These are phyloP conservation scores for Colletotrichum sansevieriae DNA, from an alignment of 2,329 filamentous ascomycete genomes.

Conservation along the genomic window DNA sequence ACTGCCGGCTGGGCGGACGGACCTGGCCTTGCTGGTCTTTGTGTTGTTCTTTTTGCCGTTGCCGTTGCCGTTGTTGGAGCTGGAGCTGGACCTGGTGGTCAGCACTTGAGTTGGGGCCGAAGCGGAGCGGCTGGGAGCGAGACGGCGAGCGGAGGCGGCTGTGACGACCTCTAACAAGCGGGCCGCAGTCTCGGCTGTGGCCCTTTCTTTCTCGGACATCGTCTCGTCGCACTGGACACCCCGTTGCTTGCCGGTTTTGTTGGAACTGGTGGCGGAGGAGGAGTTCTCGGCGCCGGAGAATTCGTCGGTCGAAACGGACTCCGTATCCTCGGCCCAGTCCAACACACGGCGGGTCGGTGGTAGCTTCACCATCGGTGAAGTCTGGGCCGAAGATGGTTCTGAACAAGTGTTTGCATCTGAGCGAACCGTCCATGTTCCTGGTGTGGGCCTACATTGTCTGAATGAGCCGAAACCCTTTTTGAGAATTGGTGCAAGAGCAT, in stretches of 20 bases:
- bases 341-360: conserved; percentile 16
- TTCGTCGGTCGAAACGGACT: conserved; percentile 33
- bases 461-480: not conserved
- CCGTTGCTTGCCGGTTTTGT: conserved; percentile 1
- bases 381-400: not conserved
- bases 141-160: conserved; percentile 9
- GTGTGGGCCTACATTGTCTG: not conserved
- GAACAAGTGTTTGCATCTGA: not conserved
- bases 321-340: conserved; percentile 39
- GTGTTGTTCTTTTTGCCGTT: conserved; percentile 6
- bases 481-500: too few relatives aligned
- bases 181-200: conserved; percentile 17
- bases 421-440: too few relatives aligned
- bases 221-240: too few relatives aligned
- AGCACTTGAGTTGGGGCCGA: not conserved
- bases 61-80: not conserved
- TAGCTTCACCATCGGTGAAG: not conserved
- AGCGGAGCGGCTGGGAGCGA: conserved; percentile 1
- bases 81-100: not conserved
- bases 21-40: conserved; percentile 20
- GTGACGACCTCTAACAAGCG: conserved; percentile 24
- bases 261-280: conserved; percentile 12
- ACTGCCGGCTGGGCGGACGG: conserved; percentile 29
- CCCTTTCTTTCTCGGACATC: conserved; percentile 8
- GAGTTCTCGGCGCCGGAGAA: conserved; percentile 29